phyloP scores from a whole-genome alignment of 441 rosid species.

The Bocquillonia castaneifolia region DNA sequence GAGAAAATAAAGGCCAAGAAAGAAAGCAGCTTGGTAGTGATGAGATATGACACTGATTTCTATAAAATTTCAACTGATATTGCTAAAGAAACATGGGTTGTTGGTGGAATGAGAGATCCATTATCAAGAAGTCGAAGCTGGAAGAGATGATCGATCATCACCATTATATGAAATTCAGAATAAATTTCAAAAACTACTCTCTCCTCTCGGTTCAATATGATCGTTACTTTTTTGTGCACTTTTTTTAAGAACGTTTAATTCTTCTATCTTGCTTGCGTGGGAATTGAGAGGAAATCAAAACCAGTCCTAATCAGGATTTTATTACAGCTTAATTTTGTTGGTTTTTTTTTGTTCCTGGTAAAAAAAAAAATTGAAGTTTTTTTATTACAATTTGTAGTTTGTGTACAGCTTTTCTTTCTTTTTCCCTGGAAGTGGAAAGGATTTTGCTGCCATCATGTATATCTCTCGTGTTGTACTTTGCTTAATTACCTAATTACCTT shows the following conservation, averaged over 20 bases:
- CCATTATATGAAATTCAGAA: background rate
- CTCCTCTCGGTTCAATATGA: conserved; percentile 1
- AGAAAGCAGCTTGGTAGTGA: conserved; percentile 36
- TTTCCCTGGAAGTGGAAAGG: conserved; percentile 23
- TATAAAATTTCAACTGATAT: conserved; percentile 60
- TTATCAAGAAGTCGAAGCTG: conserved; percentile 70
- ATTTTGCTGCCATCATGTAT: conserved; percentile 26
- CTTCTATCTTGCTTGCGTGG: conserved; percentile 22
- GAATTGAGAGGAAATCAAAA: conserved; percentile 16
- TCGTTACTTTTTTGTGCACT: conserved; percentile 5
- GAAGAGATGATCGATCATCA: conserved; percentile 43
- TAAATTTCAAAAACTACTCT: conserved; percentile 1
- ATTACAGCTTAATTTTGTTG: conserved; percentile 4
- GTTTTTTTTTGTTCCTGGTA: background rate
- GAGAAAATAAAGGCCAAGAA: conserved; percentile 37
- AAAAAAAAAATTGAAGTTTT: background rate
- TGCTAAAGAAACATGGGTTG: conserved; percentile 79
- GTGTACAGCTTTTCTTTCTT: conserved; percentile 35
- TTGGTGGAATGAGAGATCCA: conserved; percentile 53
- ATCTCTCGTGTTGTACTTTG: conserved; percentile 14
- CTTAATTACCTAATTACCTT: background rate
- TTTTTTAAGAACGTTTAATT: conserved; percentile 8
- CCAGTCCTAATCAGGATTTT: conserved; percentile 14
- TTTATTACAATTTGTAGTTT: conserved; percentile 1
- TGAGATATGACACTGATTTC: conserved; percentile 54